Evolutionary conservation across 805 yeast species (phyloP), one percentile per base, ranked within the genome.

Genomic region (Kodamaea nitidulidarum): DNA sequence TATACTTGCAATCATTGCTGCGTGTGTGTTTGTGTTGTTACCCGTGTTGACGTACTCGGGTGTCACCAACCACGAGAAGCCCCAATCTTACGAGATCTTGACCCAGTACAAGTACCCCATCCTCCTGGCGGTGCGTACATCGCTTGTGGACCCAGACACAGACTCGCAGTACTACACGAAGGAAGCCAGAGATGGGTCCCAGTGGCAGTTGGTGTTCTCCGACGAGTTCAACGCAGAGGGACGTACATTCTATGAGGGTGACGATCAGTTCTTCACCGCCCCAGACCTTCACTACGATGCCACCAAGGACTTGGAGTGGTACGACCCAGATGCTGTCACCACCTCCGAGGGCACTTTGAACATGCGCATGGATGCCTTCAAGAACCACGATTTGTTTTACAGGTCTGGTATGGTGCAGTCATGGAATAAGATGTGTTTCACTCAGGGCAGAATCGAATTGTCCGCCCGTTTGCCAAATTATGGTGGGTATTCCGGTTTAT

Each of bases 171-270:
- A 78, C 0, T 41, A 45, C 30, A 71, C 80, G 1, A 77, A 73
- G 54, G 63, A 54, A 9, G 75, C 83, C 6, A 64, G 53, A 45
- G 79, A 75, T 50, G 95, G 95, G 21, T 71, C 78, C 3, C 50
- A 49, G 11, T 86, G 95, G 95, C 55, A 65, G 10, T 72, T 90
- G 52, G 95, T 84, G 1, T 90, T 90, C 55, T 81, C 91, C 15
- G 97, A 90, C 62, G 97, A 90, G 63, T 90, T 90, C 66, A 84
- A 86, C 51, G 81, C 77, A 10, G 93, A 84, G 44, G 97, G 97
- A 7, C 73, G 97, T 53, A 82, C 95, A 3, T 90, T 90, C 56
- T 88, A 87, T 59, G 83, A 78, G 7, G 93, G 91, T 32, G 96
- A 88, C 56, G 96, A 88, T 58, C 96, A 86, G 60, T 88, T 84